Evolutionary conservation across 352 stramenopile genomes (phyloP).

Genomic region (Phytophthora pluvialis): DNA sequence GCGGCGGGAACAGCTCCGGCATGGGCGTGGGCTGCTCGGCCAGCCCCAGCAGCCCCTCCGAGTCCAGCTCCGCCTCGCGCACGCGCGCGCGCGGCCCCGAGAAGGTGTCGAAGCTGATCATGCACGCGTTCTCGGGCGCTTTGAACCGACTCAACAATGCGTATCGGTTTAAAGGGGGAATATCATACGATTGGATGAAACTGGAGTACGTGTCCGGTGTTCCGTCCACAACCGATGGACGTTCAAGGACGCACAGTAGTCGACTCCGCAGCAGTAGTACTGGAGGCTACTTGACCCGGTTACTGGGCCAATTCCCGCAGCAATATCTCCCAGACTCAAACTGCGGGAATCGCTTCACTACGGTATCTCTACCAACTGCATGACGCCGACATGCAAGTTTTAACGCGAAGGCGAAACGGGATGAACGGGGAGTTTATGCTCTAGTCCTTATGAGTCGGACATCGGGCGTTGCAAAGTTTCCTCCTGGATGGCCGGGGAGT

Average conservation of each 20-base stretch:
- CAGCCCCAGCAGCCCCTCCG: constrained; percentile 26
- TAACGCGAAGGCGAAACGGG: constrained; percentile 20
- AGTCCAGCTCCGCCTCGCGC: constrained; percentile 47
- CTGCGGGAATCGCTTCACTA: neutral
- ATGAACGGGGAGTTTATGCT: constrained; percentile 38
- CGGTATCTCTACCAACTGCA: neutral
- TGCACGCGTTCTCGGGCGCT: constrained; percentile 10
- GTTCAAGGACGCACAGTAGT: neutral
- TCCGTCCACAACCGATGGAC: constrained; percentile 3
- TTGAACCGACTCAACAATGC: constrained; percentile 10
- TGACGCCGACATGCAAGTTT: constrained; percentile 2
- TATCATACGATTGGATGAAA: constrained; percentile 20
- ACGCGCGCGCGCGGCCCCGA: constrained; percentile 38
- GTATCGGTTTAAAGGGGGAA: neutral
- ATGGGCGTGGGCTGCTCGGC: constrained; percentile 27
- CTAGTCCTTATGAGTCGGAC: constrained; percentile 44
- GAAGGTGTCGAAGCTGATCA: constrained; percentile 88
- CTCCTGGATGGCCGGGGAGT: constrained; percentile 19
- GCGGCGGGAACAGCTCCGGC: constrained; percentile 17
- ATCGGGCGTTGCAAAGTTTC: constrained; percentile 32
- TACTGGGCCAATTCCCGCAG: neutral
- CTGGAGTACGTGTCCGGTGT: neutral
- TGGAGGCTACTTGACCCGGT: neutral
- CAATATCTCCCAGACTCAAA: neutral
- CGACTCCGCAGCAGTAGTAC: no score